Conservation (phyloP, 176 grass and related monocot species). For the Coix lacrymajobi region DNA sequence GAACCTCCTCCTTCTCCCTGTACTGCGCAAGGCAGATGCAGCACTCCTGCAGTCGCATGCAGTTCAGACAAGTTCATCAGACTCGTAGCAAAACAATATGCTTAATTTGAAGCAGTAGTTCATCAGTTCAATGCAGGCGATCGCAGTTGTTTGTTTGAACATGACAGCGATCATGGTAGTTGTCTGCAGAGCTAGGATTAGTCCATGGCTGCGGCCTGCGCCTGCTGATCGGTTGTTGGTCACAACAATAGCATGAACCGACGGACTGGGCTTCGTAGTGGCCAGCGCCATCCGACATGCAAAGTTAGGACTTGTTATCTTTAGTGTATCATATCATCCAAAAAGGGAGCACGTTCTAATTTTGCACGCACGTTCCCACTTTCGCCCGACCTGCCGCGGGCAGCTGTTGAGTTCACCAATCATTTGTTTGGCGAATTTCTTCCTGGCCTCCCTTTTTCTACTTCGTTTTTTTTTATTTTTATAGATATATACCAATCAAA, state of each 20-base stretch:
- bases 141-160: neutral
- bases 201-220: too few species aligned
- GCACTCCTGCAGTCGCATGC: conserved; percentile 52
- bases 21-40: conserved; percentile 95
- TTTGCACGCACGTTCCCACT: conserved; percentile 23
- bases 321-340: conserved; percentile 10
- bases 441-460: neutral
- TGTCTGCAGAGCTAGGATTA: neutral
- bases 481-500: neutral
- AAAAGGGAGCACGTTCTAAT: conserved; percentile 11
- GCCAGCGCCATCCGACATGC: neutral
- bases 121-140: neutral
- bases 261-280: neutral
- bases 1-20: conserved; percentile 80
- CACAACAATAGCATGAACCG: neutral
- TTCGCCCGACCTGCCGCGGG: neutral
- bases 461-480: neutral
- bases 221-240: neutral
- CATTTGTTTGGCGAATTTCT: conserved; percentile 15
- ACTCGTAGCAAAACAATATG: neutral
- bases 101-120: too few species aligned
- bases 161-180: neutral
- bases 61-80: neutral
- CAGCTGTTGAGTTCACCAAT: conserved; percentile 16
- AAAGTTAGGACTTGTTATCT: conserved; percentile 27